Conservation (phyloP, 169 alveolate species). For the Plasmodium malariae region DNA sequence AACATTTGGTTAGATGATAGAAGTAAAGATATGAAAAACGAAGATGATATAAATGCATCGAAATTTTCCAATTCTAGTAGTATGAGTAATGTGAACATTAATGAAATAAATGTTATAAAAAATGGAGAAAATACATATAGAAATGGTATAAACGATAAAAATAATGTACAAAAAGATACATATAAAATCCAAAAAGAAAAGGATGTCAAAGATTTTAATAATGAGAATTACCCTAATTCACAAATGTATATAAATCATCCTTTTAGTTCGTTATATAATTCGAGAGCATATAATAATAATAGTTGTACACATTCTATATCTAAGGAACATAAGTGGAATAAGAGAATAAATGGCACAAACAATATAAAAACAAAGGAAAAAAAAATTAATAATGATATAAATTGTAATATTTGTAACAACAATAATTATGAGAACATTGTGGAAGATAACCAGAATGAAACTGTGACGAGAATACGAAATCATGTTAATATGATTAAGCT, state of each 20-base stretch:
- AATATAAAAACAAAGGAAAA: constrained; percentile 27
- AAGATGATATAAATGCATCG: constrained; percentile 8
- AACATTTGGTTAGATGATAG: constrained; percentile 8
- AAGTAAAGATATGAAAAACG: constrained; percentile 11
- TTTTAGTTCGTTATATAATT: neutral
- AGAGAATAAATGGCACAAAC: constrained; percentile 8
- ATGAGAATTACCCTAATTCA: neutral
- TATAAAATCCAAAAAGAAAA: constrained; percentile 8
- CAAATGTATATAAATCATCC: neutral
- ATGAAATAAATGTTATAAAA: constrained; percentile 13
- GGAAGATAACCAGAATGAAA: constrained; percentile 27
- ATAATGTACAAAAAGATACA: constrained; percentile 9
- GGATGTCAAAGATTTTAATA: constrained; percentile 2
- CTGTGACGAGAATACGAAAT: constrained; percentile 27
- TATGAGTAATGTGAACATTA: constrained; percentile 17
- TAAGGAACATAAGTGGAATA: constrained; percentile 13
- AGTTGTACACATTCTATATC: constrained; percentile 13
- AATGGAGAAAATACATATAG: constrained; percentile 4
- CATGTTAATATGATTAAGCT: constrained; percentile 63
- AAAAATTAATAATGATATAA: neutral
- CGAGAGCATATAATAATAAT: neutral
- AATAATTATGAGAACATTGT: constrained; percentile 3
- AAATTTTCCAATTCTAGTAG: constrained; percentile 23
- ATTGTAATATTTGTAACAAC: neutral
- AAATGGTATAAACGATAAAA: constrained; percentile 2